phyloP scores from a whole-genome alignment of 169 alveolate genomes.

The Plasmodium inui region DNA sequence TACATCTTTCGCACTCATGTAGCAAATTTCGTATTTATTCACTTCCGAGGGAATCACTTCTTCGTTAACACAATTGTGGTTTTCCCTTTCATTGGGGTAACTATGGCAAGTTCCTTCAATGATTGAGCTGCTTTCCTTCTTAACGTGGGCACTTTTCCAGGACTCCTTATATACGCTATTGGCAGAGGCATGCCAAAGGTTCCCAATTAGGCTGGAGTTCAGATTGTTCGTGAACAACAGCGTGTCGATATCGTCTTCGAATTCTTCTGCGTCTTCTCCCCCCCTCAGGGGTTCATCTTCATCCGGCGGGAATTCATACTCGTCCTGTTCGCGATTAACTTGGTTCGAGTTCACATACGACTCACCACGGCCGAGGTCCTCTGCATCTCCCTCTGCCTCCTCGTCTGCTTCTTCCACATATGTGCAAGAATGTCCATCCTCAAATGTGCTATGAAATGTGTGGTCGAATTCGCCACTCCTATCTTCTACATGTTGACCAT shows the following conservation, averaged over 20 bases:
- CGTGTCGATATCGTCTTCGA: slow-evolving; percentile 67
- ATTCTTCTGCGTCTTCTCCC: slow-evolving; percentile 8
- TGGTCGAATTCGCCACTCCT: background rate
- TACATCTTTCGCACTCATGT: background rate
- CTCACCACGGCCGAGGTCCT: background rate
- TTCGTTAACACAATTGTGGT: background rate
- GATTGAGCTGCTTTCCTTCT: background rate
- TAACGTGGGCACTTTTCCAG: background rate
- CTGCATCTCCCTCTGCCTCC: background rate
- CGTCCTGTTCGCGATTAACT: background rate
- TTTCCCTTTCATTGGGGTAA: background rate
- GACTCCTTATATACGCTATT: slow-evolving; percentile 45
- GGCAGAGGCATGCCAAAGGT: slow-evolving; percentile 74
- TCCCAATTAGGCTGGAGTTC: slow-evolving; percentile 68
- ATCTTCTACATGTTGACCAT: background rate
- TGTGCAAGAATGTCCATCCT: background rate
- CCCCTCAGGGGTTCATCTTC: slow-evolving; percentile 2
- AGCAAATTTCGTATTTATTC: background rate
- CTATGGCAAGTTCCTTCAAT: background rate
- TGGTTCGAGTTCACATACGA: background rate
- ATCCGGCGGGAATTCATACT: background rate
- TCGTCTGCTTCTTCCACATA: background rate
- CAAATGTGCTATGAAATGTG: background rate
- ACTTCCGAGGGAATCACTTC: background rate
- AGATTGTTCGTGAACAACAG: slow-evolving; percentile 46